Conservation (phyloP, 164 flowering plant species). For the Chloranthus sessilifolius region DNA sequence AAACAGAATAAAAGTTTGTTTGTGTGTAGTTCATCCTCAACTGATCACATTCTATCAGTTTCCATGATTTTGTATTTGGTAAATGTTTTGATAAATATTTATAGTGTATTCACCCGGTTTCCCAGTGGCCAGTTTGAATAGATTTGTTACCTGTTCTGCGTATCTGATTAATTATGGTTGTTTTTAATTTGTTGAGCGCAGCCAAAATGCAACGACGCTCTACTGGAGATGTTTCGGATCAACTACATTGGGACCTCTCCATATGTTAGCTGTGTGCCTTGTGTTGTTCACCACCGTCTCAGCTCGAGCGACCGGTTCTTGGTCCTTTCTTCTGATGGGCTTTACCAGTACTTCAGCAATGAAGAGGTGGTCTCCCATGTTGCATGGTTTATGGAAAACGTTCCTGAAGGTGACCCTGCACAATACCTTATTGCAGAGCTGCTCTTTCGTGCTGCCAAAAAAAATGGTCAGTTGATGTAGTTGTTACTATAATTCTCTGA, state of each 20-base stretch:
- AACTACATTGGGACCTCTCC: slow-evolving; percentile 56
- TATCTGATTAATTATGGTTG: not conserved
- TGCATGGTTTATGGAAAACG: slow-evolving; percentile 58
- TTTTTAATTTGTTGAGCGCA: slow-evolving; percentile 24
- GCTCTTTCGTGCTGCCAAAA: slow-evolving; percentile 70
- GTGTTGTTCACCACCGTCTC: slow-evolving; percentile 48
- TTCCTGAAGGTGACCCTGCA: slow-evolving; percentile 77
- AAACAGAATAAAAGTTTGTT: no score
- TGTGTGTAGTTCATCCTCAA: no score
- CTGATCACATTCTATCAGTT: no score
- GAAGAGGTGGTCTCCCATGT: slow-evolving; percentile 73
- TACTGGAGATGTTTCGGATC: slow-evolving; percentile 51
- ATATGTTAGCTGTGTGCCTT: slow-evolving; percentile 53
- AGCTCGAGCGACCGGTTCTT: slow-evolving; percentile 56
- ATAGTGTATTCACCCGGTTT: no score
- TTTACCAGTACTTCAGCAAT: slow-evolving; percentile 67
- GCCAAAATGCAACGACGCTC: slow-evolving; percentile 58
- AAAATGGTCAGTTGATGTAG: slow-evolving; percentile 43
- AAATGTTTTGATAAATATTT: no score
- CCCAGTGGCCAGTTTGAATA: not conserved
- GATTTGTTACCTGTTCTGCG: not conserved
- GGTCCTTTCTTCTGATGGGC: slow-evolving; percentile 70
- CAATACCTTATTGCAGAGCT: slow-evolving; percentile 63
- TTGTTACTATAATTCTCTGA: not conserved
- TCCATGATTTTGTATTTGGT: not conserved